Evolutionary conservation across 768 basidiomycete species (phyloP), one percentile per base, ranked within the genome.

Genomic region (Phaeotremella skinneri): DNA sequence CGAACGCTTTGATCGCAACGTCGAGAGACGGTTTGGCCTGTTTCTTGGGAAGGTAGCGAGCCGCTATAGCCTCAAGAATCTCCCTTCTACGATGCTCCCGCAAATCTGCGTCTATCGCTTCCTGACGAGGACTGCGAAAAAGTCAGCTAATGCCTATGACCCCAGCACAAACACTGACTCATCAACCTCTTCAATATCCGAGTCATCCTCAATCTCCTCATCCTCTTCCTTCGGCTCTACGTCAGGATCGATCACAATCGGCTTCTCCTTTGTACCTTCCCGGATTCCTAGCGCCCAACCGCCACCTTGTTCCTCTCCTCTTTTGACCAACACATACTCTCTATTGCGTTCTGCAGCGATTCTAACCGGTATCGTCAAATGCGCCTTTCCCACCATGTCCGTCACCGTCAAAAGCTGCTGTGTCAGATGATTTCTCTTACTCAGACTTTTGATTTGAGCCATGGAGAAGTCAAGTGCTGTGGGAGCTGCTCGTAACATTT

Each of bases 401-500:
- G 92, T 96, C 16, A 96, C 94, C 49, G 83, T 84, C 48, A 98
- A 80, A 31, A 99, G 83, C 70, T 94, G 91, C 67, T 98, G 96
- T 1, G 96, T 98, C 62, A 98, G 80, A 2, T 85, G 74, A 73
- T 99, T 99, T 34, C 96, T 82, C 76, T 96, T 87, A 63, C 85
- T 83, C 9, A 99, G 81, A 68, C 90, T 88, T 76, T 85, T 83
- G 75, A 99, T 98, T 75, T 99, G 96, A 63, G 94, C 88, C 69
- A 88, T 91, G 0, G 92, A 97, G 75, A 99, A 99, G 75, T 98
- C 96, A 55, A 97, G 80, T 0, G 96, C 86, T 0, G 92, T 94
- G 1, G 80, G 81, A 0, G 91, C 83, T 43, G 82, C 83, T 54
- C 80, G 81, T 20, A 94, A 80, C 96, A 99, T 99, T 56, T 87